These are phyloP conservation scores for Flaveria trinervia DNA, from an alignment of 129 eudicot species.

Conservation along the genomic window DNA sequence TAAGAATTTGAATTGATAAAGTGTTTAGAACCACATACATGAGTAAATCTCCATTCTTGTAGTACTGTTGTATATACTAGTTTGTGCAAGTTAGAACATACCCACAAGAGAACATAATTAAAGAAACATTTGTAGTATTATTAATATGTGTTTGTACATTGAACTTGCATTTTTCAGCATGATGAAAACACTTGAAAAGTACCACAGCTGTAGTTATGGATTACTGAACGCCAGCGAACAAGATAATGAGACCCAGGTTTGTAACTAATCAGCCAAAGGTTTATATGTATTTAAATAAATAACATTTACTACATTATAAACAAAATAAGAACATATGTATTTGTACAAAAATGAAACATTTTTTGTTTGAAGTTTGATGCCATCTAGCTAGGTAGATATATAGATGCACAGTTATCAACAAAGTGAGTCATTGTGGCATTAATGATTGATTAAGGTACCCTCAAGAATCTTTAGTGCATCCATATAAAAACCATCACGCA, in stretches of 20 bases:
- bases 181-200: slow-evolving; percentile 58
- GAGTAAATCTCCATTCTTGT: too few relatives aligned
- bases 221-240: slow-evolving; percentile 47
- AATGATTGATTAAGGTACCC: neutral
- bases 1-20: slow-evolving; percentile 12
- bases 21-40: neutral
- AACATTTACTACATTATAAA: too few relatives aligned
- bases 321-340: too few relatives aligned
- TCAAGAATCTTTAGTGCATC: slow-evolving; percentile 1
- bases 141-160: neutral
- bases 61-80: too few relatives aligned
- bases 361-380: too few relatives aligned
- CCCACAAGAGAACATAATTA: too few relatives aligned
- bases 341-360: too few relatives aligned
- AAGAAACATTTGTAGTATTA: too few relatives aligned
- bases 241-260: slow-evolving; percentile 46
- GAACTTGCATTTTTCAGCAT: slow-evolving; percentile 36
- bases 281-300: neutral
- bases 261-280: neutral
- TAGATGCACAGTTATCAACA: neutral
- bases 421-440: neutral
- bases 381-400: too few relatives aligned
- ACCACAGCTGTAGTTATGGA: slow-evolving; percentile 56
- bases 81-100: too few relatives aligned
- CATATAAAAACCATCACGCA: neutral